Conservation (phyloP, 148 eudicot genomes). For the Fagopyrum homotropicum region DNA sequence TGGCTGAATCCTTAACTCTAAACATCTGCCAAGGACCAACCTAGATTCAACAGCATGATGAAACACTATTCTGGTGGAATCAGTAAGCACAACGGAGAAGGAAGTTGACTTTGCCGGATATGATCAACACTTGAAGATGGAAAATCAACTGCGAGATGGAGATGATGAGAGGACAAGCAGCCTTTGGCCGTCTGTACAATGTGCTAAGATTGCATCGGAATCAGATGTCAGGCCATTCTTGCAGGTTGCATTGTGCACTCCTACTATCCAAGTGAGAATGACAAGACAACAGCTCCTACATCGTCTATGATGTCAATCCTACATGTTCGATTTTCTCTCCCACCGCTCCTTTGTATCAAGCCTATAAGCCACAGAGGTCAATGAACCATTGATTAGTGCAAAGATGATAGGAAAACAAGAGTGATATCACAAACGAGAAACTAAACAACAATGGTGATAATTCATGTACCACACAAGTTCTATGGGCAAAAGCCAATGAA, state of each 20-base stretch:
- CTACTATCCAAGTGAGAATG: not conserved
- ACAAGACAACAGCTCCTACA: not conserved
- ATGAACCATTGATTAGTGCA: not conserved
- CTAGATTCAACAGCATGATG: too few relatives aligned
- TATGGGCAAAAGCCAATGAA: not conserved
- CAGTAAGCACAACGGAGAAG: too few relatives aligned
- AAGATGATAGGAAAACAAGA: not conserved
- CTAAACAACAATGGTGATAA: not conserved
- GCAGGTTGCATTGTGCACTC: not conserved
- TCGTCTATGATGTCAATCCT: not conserved
- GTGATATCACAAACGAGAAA: not conserved
- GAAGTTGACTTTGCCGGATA: too few relatives aligned
- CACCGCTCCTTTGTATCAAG: conserved; percentile 10
- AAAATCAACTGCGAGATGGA: too few relatives aligned
- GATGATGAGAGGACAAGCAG: too few relatives aligned
- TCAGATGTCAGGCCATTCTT: not conserved
- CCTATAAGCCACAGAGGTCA: not conserved
- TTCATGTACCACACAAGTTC: not conserved
- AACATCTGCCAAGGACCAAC: too few relatives aligned
- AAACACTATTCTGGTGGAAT: too few relatives aligned
- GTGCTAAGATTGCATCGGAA: not conserved
- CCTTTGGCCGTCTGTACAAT: not conserved
- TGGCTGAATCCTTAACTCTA: too few relatives aligned
- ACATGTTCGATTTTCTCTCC: conserved; percentile 15
- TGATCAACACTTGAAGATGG: too few relatives aligned